Conservation (phyloP, 345 rosid species). For the Eutrema heterophyllum region DNA sequence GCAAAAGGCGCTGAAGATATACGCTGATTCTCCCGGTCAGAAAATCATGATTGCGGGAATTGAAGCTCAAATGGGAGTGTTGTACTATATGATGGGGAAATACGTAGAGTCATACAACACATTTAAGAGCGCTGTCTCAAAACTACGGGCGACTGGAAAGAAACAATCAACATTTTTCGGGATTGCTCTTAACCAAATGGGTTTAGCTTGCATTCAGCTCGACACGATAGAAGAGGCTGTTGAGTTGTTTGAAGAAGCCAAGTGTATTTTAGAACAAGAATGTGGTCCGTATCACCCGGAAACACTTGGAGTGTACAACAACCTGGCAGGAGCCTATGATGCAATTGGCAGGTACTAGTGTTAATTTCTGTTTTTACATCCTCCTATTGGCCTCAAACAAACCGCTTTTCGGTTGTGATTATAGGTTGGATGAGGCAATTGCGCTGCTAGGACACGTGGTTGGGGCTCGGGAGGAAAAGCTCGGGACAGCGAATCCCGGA, state of each 20-base stretch:
- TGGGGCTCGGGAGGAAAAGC: constrained; percentile 75
- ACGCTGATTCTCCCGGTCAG: constrained; percentile 65
- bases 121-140: constrained; percentile 55
- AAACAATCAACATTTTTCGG: constrained; percentile 84
- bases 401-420: constrained; percentile 8
- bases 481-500: constrained; percentile 86
- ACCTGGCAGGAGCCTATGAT: constrained; percentile 93
- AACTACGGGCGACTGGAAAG: constrained; percentile 68
- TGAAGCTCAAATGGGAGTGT: constrained; percentile 93
- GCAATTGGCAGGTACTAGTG: constrained; percentile 77
- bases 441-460: constrained; percentile 64
- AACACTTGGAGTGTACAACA: constrained; percentile 86
- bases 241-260: constrained; percentile 83
- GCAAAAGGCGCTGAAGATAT: constrained; percentile 68
- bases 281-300: constrained; percentile 82
- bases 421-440: constrained; percentile 87
- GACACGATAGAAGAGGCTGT: constrained; percentile 67
- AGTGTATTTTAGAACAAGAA: constrained; percentile 58
- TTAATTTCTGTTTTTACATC: not conserved
- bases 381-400: not conserved
- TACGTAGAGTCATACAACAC: constrained; percentile 68
- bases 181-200: constrained; percentile 91
- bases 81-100: constrained; percentile 81
- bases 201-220: constrained; percentile 80
- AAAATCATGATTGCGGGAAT: constrained; percentile 76